phyloP scores from a whole-genome alignment of 23 red algal species.

The Pyropia yezoensis region DNA sequence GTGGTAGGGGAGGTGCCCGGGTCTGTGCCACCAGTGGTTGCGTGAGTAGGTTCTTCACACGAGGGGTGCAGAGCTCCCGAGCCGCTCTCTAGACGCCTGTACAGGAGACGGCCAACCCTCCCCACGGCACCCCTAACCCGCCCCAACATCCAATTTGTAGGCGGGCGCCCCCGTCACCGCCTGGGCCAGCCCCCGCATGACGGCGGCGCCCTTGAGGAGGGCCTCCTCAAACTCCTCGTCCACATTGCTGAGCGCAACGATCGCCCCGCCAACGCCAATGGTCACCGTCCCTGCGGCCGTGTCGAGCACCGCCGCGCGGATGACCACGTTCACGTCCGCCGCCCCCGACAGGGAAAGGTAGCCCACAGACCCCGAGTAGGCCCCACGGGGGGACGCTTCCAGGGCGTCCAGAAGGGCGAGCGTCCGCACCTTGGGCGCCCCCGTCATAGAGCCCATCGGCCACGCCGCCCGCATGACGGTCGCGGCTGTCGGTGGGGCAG shows the following conservation, averaged over 20 bases:
- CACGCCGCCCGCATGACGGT: constrained; percentile 45
- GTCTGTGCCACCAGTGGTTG: no score
- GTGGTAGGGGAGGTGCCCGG: no score
- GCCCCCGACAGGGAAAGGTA: constrained; percentile 65
- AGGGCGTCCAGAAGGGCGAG: constrained; percentile 82
- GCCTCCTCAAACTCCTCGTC: constrained; percentile 84
- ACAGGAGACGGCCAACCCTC: no score
- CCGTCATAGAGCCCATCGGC: constrained; percentile 99
- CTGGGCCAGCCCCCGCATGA: constrained; percentile 51
- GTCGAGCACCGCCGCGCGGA: constrained; percentile 68
- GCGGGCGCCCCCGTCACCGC: constrained; percentile 10
- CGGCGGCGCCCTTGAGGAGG: constrained; percentile 73
- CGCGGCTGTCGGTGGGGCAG: background rate
- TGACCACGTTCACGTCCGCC: constrained; percentile 94
- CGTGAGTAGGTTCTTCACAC: no score
- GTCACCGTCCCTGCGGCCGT: constrained; percentile 1
- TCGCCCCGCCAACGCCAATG: constrained; percentile 90
- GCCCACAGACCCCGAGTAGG: constrained; percentile 90
- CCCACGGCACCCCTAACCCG: no score
- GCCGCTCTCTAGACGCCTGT: no score
- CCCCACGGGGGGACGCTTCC: constrained; percentile 58
- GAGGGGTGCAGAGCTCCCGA: no score
- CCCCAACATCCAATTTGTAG: no score
- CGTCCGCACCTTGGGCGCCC: constrained; percentile 90
- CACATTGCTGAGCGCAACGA: constrained; percentile 55